Base-by-base conservation (phyloP, 2,329 filamentous ascomycete species). In the Fusarium mangiferae region DNA sequence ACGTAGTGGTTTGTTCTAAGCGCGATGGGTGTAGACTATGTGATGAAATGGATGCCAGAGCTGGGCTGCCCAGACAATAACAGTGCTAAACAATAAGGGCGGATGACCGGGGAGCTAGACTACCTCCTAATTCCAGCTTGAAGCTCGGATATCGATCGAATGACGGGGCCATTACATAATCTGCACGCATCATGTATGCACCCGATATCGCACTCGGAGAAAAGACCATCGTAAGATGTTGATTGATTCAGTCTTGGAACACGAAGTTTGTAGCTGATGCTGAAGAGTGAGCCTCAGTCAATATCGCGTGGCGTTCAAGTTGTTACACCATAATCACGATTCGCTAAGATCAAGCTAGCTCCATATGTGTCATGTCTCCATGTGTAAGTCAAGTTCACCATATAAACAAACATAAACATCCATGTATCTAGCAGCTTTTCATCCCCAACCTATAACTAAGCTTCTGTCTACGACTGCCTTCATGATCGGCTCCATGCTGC, bases 101-200 rank as follows among this genome's bases (percentile, higher is more conserved):
- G 48, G 48, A 62, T 62, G 48, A 7, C 24, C 48, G 22, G 30
- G 61, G 44, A 72, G 64, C 64, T 73, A 48, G 24, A 14, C 13
- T 28, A 26, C 26, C 18, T 14, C 26, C 18, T 69, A 60, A 44
- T 42, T 61, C 62, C 64, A 38, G 30, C 45, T 33, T 64, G 57
- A 61, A 68, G 67, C 73, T 74, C 59, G 70, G 73, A 69, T 62
- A 56, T 70, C 65, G 59, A 58, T 68, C 67, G 66, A 54, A 75
- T 74, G 73, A 75, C 61, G 63, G 57, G 26, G 55, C 42, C 63
- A 75, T 75, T 75, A 75, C 70, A 74, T 75, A 75, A 75, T 62
- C 73, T 62, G 18, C 33, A 62, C 39, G 28, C 49, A 58, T 56
- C 44, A 66, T 56, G 13, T 35, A 35, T 51, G 20, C 36, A 35